phyloP scores from a whole-genome alignment of 75 land plant species.

The Larix kaempferi region DNA sequence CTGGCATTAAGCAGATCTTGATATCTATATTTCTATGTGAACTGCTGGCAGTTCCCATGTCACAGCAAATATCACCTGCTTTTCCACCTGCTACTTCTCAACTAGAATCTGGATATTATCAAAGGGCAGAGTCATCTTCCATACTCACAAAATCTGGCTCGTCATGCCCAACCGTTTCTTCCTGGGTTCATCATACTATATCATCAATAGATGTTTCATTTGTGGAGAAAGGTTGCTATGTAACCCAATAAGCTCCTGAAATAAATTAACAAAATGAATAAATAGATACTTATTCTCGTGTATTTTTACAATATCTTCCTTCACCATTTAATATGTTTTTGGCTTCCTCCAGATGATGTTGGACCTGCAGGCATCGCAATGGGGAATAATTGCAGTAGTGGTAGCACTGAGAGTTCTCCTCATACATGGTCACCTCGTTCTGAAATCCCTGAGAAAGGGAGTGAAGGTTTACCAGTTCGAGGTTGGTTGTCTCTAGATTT shows the following conservation, averaged over 20 bases:
- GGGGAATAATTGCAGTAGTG: constrained; percentile 23
- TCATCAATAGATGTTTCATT: constrained; percentile 18
- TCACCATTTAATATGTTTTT: neutral
- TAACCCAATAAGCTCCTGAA: neutral
- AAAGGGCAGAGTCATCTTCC: constrained; percentile 37
- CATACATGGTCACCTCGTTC: constrained; percentile 24
- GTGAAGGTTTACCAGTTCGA: constrained; percentile 29
- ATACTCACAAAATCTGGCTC: constrained; percentile 27
- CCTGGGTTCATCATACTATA: constrained; percentile 32
- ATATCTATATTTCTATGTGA: constrained; percentile 7
- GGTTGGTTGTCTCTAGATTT: constrained; percentile 19
- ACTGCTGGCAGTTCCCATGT: constrained; percentile 26
- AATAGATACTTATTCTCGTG: neutral
- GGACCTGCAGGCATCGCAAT: constrained; percentile 20
- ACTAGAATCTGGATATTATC: constrained; percentile 28
- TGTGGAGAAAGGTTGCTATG: constrained; percentile 25
- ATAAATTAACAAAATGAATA: neutral
- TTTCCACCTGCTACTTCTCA: constrained; percentile 25
- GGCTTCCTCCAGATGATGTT: constrained; percentile 11
- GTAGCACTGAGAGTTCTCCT: constrained; percentile 40
- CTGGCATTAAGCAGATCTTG: neutral
- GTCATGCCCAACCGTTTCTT: constrained; percentile 27
- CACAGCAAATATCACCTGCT: constrained; percentile 19
- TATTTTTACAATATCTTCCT: neutral
- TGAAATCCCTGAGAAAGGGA: constrained; percentile 33